Conservation (phyloP, 2,329 filamentous ascomycete genomes). For the Xylaria multiplex region DNA sequence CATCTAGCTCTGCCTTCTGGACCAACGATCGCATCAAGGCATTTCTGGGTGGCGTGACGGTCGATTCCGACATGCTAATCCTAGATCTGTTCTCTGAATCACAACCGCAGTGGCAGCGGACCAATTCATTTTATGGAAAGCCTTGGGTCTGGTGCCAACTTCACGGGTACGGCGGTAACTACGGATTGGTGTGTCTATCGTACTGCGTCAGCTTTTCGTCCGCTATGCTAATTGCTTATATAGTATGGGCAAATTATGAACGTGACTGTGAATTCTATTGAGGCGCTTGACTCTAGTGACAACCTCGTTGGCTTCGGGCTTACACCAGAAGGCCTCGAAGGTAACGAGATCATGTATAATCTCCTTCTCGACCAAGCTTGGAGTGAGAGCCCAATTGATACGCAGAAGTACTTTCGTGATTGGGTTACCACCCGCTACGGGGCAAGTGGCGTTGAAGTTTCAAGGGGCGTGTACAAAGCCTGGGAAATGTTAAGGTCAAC, state of each 20-base stretch:
- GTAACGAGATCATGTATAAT: slow-evolving; percentile 40
- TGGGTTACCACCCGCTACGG: slow-evolving; percentile 36
- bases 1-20: slow-evolving; percentile 35
- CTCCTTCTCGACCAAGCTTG: slow-evolving; percentile 39
- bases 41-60: slow-evolving; percentile 37
- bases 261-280: slow-evolving; percentile 36
- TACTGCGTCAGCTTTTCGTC: neutral
- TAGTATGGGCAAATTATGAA: slow-evolving; percentile 40
- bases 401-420: slow-evolving; percentile 35
- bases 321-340: slow-evolving; percentile 37
- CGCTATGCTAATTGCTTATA: slow-evolving; percentile 18
- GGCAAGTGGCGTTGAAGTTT: slow-evolving; percentile 22
- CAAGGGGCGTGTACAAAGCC: slow-evolving; percentile 30
- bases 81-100: slow-evolving; percentile 39
- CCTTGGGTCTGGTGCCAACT: slow-evolving; percentile 39
- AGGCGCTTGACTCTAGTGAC: slow-evolving; percentile 29
- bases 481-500: slow-evolving; percentile 36
- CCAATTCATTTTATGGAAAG: slow-evolving; percentile 37
- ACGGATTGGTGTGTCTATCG: slow-evolving; percentile 33
- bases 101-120: slow-evolving; percentile 38
- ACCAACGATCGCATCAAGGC: slow-evolving; percentile 37
- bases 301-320: slow-evolving; percentile 36
- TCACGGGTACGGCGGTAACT: slow-evolving; percentile 38
- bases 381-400: slow-evolving; percentile 35
- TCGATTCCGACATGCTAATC: slow-evolving; percentile 37